phyloP scores from a whole-genome alignment of 768 basidiomycete species.

The Pilatotrama ljubarskyi region DNA sequence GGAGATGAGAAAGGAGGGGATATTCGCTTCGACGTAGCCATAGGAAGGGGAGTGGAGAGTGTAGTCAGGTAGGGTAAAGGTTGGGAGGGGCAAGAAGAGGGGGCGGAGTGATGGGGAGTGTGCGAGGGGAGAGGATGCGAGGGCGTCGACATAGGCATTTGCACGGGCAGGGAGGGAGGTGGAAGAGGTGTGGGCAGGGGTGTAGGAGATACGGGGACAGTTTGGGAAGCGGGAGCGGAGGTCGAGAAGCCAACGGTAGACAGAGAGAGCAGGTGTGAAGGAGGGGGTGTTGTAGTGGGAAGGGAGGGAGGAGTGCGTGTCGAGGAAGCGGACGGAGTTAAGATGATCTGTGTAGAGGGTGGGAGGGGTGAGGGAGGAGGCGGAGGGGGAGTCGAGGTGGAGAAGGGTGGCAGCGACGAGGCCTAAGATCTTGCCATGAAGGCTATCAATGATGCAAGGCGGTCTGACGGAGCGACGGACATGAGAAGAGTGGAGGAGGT shows the following conservation, averaged over 20 bases:
- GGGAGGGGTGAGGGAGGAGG: not conserved
- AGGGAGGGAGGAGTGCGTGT: not conserved
- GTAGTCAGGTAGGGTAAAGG: no score
- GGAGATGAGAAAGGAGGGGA: no score
- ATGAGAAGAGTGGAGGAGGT: not conserved
- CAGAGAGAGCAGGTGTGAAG: not conserved
- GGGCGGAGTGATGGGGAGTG: no score
- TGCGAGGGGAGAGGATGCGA: no score
- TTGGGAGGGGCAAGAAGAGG: no score
- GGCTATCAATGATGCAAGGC: not conserved
- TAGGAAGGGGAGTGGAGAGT: no score
- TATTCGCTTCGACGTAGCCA: no score
- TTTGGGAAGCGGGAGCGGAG: not conserved
- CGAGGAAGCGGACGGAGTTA: not conserved
- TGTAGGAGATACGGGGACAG: not conserved
- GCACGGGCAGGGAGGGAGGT: no score
- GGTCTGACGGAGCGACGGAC: not conserved
- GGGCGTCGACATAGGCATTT: no score
- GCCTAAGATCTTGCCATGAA: not conserved
- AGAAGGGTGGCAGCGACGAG: not conserved
- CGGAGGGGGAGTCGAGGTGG: not conserved
- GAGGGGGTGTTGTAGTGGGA: not conserved
- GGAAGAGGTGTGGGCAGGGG: not conserved
- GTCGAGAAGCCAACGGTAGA: not conserved
- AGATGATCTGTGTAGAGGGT: no score